Evolutionary conservation across 768 basidiomycete genomes (phyloP).

Genomic region (Podaxis carcinomalis): DNA sequence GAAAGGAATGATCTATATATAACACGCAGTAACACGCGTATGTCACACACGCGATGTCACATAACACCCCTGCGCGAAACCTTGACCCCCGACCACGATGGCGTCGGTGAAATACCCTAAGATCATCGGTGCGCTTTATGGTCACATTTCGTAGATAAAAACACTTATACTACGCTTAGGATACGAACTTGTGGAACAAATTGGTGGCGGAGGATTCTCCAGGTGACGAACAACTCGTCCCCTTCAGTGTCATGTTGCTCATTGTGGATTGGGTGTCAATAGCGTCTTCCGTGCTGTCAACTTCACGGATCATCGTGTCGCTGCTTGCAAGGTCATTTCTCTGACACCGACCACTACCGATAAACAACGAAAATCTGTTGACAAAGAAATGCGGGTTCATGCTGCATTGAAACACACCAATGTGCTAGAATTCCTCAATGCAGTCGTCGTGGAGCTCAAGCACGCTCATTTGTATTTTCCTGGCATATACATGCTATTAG

Average conservation of each 20-base stretch:
- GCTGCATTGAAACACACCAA: conserved; percentile 71
- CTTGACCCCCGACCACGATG: background rate
- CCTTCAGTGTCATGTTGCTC: background rate
- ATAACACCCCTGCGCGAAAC: background rate
- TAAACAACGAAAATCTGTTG: conserved; percentile 70
- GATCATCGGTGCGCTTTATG: conserved; percentile 1
- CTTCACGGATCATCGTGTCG: conserved; percentile 56
- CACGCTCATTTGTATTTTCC: conserved; percentile 58
- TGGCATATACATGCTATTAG: conserved; percentile 89
- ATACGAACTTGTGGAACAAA: conserved; percentile 11
- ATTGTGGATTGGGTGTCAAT: background rate
- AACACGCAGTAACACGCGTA: background rate
- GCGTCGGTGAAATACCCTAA: conserved; percentile 3
- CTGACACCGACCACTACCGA: conserved; percentile 61
- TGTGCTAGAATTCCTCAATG: conserved; percentile 81
- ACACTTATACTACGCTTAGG: background rate
- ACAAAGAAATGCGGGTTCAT: conserved; percentile 94
- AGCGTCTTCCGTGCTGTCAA: conserved; percentile 87
- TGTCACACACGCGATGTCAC: background rate
- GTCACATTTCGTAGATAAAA: background rate
- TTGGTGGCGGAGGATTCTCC: conserved; percentile 17
- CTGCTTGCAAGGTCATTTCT: conserved; percentile 83
- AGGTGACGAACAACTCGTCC: conserved; percentile 6
- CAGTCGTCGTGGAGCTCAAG: conserved; percentile 66
- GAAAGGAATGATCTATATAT: too few species aligned